Evolutionary conservation across 257 asterid species (phyloP), one percentile per base, ranked within the genome.

Genomic region (Nicotiana otophora): DNA sequence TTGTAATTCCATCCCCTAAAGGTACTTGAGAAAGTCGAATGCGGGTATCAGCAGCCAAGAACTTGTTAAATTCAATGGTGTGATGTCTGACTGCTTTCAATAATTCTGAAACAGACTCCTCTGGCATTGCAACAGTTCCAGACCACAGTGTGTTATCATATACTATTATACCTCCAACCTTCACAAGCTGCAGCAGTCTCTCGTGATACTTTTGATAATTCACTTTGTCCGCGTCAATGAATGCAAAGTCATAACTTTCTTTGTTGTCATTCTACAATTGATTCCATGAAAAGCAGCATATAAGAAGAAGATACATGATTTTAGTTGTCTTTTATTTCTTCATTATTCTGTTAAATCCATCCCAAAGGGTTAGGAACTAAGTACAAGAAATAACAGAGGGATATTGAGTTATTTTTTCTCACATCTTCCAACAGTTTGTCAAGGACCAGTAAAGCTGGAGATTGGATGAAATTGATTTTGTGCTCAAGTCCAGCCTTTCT

Each of bases 1-100:
- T 75, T 8, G 89, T 88, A 51, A 88, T 64, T 48, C 89, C 94
- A 81, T 92, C 97, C 31, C 94, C 96, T 1, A 88, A 30, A 61
- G 94, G 87, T 62, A 87, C 51, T 51, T 82, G 93, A 76, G 90
- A 89, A 57, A 91, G 87, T 6, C 91, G 87, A 5, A 92, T 81
- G 2, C 90, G 89, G 64, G 70, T 5, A 78, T 92, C 92, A 58
- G 74, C 81, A 6, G 89, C 89, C 15, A 92, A n/a, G 61, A 74
- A 77, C 57, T 85, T 84, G 77, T 92, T 90, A 51, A 90, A 87
- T 83, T 92, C 87, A 34, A 87, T 81, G 17, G 57, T 82, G 12
- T 23, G 19, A 2, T 42, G 7, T 61, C 87, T 82, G 19, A 15
- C 4, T 4, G 30, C 78, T 65, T 68, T 76, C 83, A 17, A 3